Evolutionary conservation across 225 moss, liverwort and hornwort species (phyloP), one percentile per base, ranked within the genome.

Genomic region (Rhytidiadelphus loreus): DNA sequence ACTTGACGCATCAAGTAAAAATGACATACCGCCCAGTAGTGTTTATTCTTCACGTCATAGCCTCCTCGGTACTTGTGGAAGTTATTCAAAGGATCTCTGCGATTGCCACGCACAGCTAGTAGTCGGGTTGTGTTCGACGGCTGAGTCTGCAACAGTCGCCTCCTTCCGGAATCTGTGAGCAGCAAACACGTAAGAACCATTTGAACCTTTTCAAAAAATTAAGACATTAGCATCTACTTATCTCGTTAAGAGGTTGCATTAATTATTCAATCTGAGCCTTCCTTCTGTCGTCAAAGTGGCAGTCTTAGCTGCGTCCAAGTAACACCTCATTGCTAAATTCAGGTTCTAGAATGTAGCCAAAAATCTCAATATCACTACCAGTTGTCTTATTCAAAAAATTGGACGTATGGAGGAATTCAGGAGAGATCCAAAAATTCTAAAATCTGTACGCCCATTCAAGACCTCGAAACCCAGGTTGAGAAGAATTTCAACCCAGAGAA

Each of bases 1-100:
- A 41, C 7, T 58, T 32, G 9, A 23, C 6, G 71, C 43, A 32
- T 11, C 26, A 77, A 63, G 30, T 37, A 33, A 50, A 65, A 78
- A 50, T 75, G 50, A 81, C 87, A 16, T 94, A 96, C 96, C 91
- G 95, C 96, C 95, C 96, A 96, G 71, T 96, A 96, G 69, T 95
- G 92, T 84, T 93, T 96, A 55, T 92, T 96, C 73, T 91, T 80
- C 86, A 96, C 71, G 72, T 96, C 93, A 62, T 92, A 95, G 58
- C 96, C 95, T 75, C 83, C 91, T 61, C 94, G 91, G 69, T 96
- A 96, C 83, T 94, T 92, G 55, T 65, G 91, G 56, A 96, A 92
- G 66, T 55, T n/a, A 16, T 95, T 48, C 70, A 89, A 82, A 50
- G 96, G 96, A 79, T 96, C 96, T 33, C 90, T 62, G 60, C 96